Evolutionary conservation across 1,139 yeast species (phyloP).

Genomic region (Protomyces pachydermus): DNA sequence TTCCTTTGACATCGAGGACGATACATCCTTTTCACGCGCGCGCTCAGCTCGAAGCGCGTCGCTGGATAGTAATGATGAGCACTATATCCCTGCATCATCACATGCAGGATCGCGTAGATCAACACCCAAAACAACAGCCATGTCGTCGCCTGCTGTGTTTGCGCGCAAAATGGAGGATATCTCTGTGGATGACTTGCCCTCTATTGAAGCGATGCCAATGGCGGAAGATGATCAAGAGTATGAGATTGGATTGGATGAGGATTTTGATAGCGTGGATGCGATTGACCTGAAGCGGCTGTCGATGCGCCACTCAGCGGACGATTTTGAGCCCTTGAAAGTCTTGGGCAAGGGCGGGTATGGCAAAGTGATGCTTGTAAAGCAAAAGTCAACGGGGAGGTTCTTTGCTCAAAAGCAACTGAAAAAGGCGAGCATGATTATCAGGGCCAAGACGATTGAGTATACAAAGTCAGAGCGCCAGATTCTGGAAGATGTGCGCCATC

Average conservation of each 20-base stretch:
- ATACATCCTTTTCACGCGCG: conserved; percentile 8
- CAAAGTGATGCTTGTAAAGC: conserved; percentile 73
- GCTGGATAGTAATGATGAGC: conserved; percentile 27
- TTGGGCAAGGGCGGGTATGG: conserved; percentile 93
- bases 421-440: conserved; percentile 66
- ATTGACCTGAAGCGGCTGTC: conserved; percentile 36
- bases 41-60: conserved; percentile 1
- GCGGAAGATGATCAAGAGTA: conserved; percentile 34
- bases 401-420: conserved; percentile 87
- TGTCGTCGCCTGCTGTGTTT: conserved; percentile 25
- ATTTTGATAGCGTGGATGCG: conserved; percentile 2
- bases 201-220: conserved; percentile 41
- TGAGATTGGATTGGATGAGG: conserved; percentile 14
- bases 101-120: conserved; percentile 12
- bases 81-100: conserved; percentile 31
- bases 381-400: conserved; percentile 56
- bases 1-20: conserved; percentile 35
- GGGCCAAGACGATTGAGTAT: conserved; percentile 50
- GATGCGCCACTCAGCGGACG: conserved; percentile 42
- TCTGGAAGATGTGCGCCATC: conserved; percentile 78
- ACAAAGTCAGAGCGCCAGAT: conserved; percentile 71
- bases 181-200: conserved; percentile 36
- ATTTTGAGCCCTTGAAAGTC: conserved; percentile 72
- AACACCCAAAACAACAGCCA: conserved; percentile 26
- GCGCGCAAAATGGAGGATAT: conserved; percentile 28